A percentile compares a stretch with the other conserved stretches of the same genome.
Evolutionary conservation across 768 basidiomycete species (phyloP).

Genomic region (Xerocomellus intermedius): DNA sequence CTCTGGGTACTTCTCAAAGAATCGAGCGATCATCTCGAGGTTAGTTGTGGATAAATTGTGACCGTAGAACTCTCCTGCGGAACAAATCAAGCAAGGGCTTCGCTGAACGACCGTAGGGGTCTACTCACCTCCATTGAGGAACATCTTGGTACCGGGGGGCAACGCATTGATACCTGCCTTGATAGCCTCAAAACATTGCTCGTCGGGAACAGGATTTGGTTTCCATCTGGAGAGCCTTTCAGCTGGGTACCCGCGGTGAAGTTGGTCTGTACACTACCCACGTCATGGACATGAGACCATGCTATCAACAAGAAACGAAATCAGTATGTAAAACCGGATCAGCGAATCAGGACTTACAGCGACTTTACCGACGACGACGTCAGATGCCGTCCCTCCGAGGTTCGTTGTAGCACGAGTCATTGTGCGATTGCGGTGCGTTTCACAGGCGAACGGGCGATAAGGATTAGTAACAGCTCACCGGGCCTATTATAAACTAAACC

Average conservation of each 20-base stretch:
- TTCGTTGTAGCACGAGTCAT: slow-evolving; percentile 34
- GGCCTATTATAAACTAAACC: background rate
- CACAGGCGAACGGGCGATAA: background rate
- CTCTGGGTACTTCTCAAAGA: slow-evolving; percentile 44
- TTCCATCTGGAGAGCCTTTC: slow-evolving; percentile 36
- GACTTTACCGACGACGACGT: slow-evolving; percentile 38
- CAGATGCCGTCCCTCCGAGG: slow-evolving; percentile 40
- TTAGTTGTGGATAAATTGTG: slow-evolving; percentile 40
- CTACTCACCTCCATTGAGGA: slow-evolving; percentile 48
- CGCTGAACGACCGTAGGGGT: background rate
- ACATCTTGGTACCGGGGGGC: slow-evolving; percentile 44
- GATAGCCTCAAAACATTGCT: slow-evolving; percentile 61
- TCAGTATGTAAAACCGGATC: background rate
- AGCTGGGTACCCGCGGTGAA: background rate
- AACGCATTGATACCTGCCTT: slow-evolving; percentile 47
- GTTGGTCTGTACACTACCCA: slow-evolving; percentile 18
- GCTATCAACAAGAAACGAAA: slow-evolving; percentile 18
- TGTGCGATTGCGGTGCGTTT: background rate
- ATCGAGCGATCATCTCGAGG: slow-evolving; percentile 47
- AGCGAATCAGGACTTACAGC: slow-evolving; percentile 28
- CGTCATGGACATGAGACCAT: slow-evolving; percentile 62
- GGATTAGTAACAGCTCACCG: background rate
- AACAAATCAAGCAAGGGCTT: background rate
- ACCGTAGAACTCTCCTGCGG: slow-evolving; percentile 58
- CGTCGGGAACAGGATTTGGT: slow-evolving; percentile 47